Evolutionary conservation across 306 rosid genomes (phyloP).

Genomic region (Acmispon strigosus): DNA sequence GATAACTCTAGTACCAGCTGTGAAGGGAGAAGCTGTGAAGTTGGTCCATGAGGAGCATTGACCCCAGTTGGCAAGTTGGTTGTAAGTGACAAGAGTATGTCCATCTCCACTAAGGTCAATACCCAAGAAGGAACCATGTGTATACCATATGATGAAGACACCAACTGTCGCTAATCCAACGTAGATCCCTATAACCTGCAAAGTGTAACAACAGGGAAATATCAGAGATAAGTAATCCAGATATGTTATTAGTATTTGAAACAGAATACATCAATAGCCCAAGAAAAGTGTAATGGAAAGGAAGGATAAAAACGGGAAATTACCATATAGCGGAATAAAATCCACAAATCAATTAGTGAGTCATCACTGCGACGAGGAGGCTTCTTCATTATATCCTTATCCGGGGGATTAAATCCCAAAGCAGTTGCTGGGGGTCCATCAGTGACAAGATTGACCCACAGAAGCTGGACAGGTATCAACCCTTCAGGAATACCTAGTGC

Average conservation of each 20-base stretch:
- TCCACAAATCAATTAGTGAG: slow-evolving; percentile 79
- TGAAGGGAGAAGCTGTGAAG: slow-evolving; percentile 79
- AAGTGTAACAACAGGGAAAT: not conserved
- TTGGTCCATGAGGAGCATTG: slow-evolving; percentile 71
- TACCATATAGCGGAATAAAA: slow-evolving; percentile 92
- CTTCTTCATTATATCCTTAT: slow-evolving; percentile 83
- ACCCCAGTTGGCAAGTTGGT: slow-evolving; percentile 88
- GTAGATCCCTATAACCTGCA: slow-evolving; percentile 79
- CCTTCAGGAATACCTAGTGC: slow-evolving; percentile 96
- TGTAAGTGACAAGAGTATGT: slow-evolving; percentile 74
- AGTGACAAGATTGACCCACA: slow-evolving; percentile 97
- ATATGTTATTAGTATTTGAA: not conserved
- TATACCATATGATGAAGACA: slow-evolving; percentile 79
- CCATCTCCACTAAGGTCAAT: slow-evolving; percentile 84
- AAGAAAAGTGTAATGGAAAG: not conserved
- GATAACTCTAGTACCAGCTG: slow-evolving; percentile 56
- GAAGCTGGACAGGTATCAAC: slow-evolving; percentile 93
- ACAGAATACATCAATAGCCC: not conserved
- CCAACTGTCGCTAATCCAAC: slow-evolving; percentile 93
- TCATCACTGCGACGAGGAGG: slow-evolving; percentile 81
- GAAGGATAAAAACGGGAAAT: not conserved
- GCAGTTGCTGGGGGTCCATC: slow-evolving; percentile 99
- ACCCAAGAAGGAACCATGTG: slow-evolving; percentile 77
- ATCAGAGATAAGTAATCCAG: not conserved
- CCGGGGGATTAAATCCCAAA: slow-evolving; percentile 93